Percentiles rank a stretch among this genome's conserved stretches.
phyloP scores from a whole-genome alignment of 495 filamentous ascomycete species.

The Aspergillus conjunctus region DNA sequence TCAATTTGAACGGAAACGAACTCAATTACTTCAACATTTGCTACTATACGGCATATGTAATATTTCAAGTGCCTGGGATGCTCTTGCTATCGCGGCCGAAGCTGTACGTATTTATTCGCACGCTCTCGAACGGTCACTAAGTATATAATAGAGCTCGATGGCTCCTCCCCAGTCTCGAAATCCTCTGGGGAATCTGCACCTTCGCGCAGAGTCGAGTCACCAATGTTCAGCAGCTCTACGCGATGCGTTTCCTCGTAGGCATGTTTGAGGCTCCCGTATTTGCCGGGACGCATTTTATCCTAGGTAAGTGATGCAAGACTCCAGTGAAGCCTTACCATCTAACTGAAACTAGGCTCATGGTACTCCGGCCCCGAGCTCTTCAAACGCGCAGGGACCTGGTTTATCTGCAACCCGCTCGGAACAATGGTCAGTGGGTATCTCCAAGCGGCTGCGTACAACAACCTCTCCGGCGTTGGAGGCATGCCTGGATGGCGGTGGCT shows the following conservation, averaged over 20 bases:
- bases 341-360: slow-evolving; percentile 34
- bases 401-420: slow-evolving; percentile 40
- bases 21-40: slow-evolving; percentile 47
- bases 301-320: slow-evolving; percentile 24
- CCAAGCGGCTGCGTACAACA: slow-evolving; percentile 50
- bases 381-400: slow-evolving; percentile 42
- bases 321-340: not conserved
- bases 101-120: slow-evolving; percentile 25
- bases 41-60: slow-evolving; percentile 43
- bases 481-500: slow-evolving; percentile 54
- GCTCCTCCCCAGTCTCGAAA: slow-evolving; percentile 37
- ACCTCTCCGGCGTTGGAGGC: slow-evolving; percentile 45
- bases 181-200: slow-evolving; percentile 34
- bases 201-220: slow-evolving; percentile 42
- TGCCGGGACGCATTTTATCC: slow-evolving; percentile 46
- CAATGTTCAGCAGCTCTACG: slow-evolving; percentile 45
- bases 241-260: slow-evolving; percentile 57
- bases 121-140: not conserved
- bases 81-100: slow-evolving; percentile 40
- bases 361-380: slow-evolving; percentile 44
- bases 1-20: slow-evolving; percentile 58
- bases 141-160: slow-evolving; percentile 35
- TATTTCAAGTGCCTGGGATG: slow-evolving; percentile 41
- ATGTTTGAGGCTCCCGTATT: slow-evolving; percentile 46
- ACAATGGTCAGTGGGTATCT: slow-evolving; percentile 46